Evolutionary conservation across 164 flowering plant genomes (phyloP), one percentile per base, ranked within the genome.

Genomic region (Aristolochia contorta): DNA sequence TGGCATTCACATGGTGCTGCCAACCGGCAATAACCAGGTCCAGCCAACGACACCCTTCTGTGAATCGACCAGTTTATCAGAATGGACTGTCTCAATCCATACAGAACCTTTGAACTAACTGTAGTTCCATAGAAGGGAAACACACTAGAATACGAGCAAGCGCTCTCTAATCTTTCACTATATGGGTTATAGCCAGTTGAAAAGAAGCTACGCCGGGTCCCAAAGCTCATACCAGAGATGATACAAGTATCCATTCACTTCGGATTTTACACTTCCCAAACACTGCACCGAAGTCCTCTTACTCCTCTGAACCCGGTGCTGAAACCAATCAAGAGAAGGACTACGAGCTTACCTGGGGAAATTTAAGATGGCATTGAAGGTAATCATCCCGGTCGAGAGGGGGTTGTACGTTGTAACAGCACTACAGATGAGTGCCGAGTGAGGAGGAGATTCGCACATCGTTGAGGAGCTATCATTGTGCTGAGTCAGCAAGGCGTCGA

Each of bases 191-290:
- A 70, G 61, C 80, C 82, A 71, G 71, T 72, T 65, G 62, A 65
- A 23, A 74, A 71, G 64, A 67, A 74, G 56, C 72, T 67, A 57
- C 79, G 80, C 59, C 61, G 75, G 47, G 65, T 72, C 69, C 81
- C 69, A 27, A 79, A 56, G 14, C 77, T 63, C 58, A 78, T 20
- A 13, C 75, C 56, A 54, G 93, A 79, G 74, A 79, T 77, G 14
- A 71, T 30, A 54, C 64, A 79, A 23, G 74, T 52, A 72, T 75
- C 41, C 64, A 61, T 61, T 21, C 43, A 37, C 43, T 37, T 37
- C 12, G 43, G 10, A 3, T 8, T 37, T 37, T 37, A 8, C 43
- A 0, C 43, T 37, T 37, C 12, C 43, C 12, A 10, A 37, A 6
- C 12, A 3, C 43, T 37, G 43, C 43, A 4, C 7, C 12, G 9